phyloP scores from a whole-genome alignment of 345 rosid genomes.

The Adansonia digitata region DNA sequence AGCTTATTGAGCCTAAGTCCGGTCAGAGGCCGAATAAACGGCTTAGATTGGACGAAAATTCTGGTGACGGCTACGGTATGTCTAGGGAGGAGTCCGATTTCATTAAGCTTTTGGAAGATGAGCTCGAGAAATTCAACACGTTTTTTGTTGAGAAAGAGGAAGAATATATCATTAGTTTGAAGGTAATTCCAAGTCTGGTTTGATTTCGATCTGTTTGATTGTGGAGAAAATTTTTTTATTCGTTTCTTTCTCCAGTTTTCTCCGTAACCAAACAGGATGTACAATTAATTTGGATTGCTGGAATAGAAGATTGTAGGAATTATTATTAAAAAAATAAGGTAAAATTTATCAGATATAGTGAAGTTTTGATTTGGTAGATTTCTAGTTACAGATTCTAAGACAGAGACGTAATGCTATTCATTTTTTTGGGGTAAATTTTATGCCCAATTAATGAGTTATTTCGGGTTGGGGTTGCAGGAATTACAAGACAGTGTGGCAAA shows the following conservation, averaged over 20 bases:
- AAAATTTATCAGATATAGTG: not conserved
- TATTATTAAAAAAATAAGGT: not conserved
- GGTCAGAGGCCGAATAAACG: constrained; percentile 54
- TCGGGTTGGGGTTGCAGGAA: constrained; percentile 43
- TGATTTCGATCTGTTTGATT: constrained; percentile 10
- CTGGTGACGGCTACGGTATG: constrained; percentile 25
- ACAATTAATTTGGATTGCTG: not conserved
- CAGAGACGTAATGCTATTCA: not conserved
- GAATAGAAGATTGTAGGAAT: not conserved
- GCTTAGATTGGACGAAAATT: constrained; percentile 34
- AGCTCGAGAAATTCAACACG: constrained; percentile 83
- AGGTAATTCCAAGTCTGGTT: constrained; percentile 37
- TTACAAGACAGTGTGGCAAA: constrained; percentile 63
- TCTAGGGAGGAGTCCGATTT: constrained; percentile 70
- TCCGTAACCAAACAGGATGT: constrained; percentile 10
- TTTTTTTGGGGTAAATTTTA: not conserved
- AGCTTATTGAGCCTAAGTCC: constrained; percentile 52
- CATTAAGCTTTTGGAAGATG: constrained; percentile 59
- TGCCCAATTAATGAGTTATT: not conserved
- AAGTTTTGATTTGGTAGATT: not conserved
- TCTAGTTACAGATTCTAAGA: not conserved
- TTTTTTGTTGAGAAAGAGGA: constrained; percentile 96
- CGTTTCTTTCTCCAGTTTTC: not conserved
- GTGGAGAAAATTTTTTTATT: no score
- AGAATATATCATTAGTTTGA: constrained; percentile 84